Evolutionary conservation across 768 basidiomycete genomes (phyloP).

Genomic region (Tubosaeta sp.): DNA sequence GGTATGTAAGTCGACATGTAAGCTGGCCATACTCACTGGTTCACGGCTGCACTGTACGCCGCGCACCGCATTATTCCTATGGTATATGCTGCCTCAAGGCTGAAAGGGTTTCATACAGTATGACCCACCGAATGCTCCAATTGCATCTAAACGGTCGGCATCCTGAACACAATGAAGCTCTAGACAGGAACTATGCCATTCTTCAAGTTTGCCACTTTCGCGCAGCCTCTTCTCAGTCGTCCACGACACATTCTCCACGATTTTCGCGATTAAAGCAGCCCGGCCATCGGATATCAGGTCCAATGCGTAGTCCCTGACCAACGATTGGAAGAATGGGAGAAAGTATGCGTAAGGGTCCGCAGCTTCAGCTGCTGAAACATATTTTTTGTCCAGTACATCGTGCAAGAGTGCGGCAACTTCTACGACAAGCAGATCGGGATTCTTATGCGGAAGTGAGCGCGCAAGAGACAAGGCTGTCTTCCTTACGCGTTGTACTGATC

Average conservation of each 20-base stretch:
- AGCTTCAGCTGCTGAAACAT: conserved; percentile 53
- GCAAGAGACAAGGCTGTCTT: conserved; percentile 73
- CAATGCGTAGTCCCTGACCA: conserved; percentile 40
- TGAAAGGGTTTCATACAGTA: neutral
- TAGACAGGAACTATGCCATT: conserved; percentile 66
- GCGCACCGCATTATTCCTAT: conserved; percentile 65
- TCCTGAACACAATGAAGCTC: conserved; percentile 85
- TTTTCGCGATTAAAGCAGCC: conserved; percentile 48
- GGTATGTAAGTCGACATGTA: neutral
- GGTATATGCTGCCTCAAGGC: neutral
- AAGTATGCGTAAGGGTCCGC: conserved; percentile 64
- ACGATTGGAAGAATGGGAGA: conserved; percentile 55
- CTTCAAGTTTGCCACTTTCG: conserved; percentile 48
- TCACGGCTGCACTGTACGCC: conserved; percentile 55
- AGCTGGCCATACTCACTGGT: conserved; percentile 34
- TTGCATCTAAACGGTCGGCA: conserved; percentile 74
- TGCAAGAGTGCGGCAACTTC: conserved; percentile 88
- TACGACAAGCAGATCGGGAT: conserved; percentile 68
- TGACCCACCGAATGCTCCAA: conserved; percentile 68
- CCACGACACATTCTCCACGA: conserved; percentile 84
- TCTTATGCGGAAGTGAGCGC: conserved; percentile 35
- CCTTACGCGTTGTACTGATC: conserved; percentile 77
- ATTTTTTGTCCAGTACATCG: conserved; percentile 85
- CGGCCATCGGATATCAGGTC: conserved; percentile 61
- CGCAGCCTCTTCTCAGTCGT: conserved; percentile 72